Percentiles rank a stretch among this genome's conserved stretches.
Conservation (phyloP, 495 filamentous ascomycete genomes). For the Penicillium steckii region DNA sequence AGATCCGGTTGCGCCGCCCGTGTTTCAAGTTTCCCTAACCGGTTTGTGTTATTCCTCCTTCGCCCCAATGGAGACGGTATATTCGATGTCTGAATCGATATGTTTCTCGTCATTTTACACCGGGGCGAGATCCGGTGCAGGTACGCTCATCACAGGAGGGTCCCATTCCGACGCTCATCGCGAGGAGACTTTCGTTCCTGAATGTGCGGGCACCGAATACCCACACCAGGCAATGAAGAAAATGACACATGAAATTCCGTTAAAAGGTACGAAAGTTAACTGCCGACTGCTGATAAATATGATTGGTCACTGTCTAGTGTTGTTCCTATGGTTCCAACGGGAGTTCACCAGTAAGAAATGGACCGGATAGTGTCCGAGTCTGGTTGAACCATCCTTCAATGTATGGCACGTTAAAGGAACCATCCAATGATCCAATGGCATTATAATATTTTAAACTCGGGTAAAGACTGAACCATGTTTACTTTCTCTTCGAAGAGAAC, state of each 20-base stretch:
- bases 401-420: neutral
- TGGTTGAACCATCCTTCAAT: neutral
- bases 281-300: neutral
- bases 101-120: no score
- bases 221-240: neutral
- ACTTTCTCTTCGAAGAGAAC: neutral
- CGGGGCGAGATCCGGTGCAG: no score
- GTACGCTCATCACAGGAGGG: no score
- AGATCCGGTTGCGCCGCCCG: slow-evolving; percentile 5
- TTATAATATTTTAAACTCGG: neutral
- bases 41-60: neutral
- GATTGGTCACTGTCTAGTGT: neutral
- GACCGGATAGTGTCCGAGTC: neutral
- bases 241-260: neutral
- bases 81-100: neutral
- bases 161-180: no score
- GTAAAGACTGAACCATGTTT: neutral
- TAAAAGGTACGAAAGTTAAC: neutral
- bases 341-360: neutral
- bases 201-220: neutral
- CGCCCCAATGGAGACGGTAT: neutral
- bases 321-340: neutral
- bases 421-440: neutral
- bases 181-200: neutral
- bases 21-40: neutral